Evolutionary conservation across 139 green algal species (phyloP).

Genomic region (Nannochloris sp.): DNA sequence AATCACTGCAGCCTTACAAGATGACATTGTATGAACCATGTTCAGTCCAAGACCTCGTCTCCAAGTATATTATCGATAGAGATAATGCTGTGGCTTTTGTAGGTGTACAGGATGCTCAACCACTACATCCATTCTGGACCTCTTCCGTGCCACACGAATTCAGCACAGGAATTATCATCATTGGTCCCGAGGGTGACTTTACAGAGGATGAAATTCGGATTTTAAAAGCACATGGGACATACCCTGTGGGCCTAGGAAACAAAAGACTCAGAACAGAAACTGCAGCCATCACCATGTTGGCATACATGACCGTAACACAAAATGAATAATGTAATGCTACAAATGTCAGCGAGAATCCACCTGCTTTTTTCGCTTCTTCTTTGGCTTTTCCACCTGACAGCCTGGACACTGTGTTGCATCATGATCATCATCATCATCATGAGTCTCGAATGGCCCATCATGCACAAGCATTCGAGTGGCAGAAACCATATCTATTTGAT

Average conservation of each 20-base stretch:
- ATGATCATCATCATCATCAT: slow-evolving; percentile 1
- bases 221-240: slow-evolving; percentile 43
- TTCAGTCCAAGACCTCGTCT: slow-evolving; percentile 24
- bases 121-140: slow-evolving; percentile 17
- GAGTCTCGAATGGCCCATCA: not conserved
- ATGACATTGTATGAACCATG: slow-evolving; percentile 37
- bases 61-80: not conserved
- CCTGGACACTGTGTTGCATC: not conserved
- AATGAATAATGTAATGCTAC: not conserved
- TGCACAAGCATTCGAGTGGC: not conserved
- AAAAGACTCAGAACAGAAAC: slow-evolving; percentile 75
- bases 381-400: too few species aligned
- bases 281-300: slow-evolving; percentile 68
- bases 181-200: slow-evolving; percentile 87
- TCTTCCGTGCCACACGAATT: slow-evolving; percentile 5
- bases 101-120: slow-evolving; percentile 36
- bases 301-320: slow-evolving; percentile 32
- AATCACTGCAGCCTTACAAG: slow-evolving; percentile 58
- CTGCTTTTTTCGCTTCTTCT: too few species aligned
- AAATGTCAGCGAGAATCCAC: too few species aligned
- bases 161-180: slow-evolving; percentile 37
- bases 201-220: slow-evolving; percentile 51
- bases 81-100: slow-evolving; percentile 22
- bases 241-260: slow-evolving; percentile 58
- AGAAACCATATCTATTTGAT: slow-evolving; percentile 5